Conservation (phyloP, 306 rosid species). For the Pterocarpus macrocarpus region DNA sequence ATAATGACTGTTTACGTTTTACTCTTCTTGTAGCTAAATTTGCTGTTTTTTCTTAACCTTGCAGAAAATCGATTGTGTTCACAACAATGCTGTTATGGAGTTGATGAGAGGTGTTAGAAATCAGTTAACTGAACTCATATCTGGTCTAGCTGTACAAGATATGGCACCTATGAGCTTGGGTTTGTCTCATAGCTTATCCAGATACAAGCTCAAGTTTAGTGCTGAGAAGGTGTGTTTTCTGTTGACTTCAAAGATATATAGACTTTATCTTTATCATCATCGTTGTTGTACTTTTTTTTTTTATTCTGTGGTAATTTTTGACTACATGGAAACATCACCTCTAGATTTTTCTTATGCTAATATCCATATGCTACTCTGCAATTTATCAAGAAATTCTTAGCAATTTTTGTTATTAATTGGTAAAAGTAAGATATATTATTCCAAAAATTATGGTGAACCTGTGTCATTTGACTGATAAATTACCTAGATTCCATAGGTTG, state of each 20-base stretch:
- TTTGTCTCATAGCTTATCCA: constrained; percentile 90
- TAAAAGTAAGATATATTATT: neutral
- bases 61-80: constrained; percentile 92
- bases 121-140: constrained; percentile 82
- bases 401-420: neutral
- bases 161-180: constrained; percentile 98
- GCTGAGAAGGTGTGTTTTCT: constrained; percentile 81
- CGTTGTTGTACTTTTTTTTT: neutral
- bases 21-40: neutral
- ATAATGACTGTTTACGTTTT: neutral
- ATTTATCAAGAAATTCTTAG: neutral
- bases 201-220: constrained; percentile 93
- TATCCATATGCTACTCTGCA: neutral
- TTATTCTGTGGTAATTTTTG: neutral
- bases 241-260: neutral
- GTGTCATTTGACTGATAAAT: neutral
- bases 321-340: neutral
- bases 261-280: neutral
- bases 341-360: neutral
- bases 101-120: constrained; percentile 89
- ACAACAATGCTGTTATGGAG: constrained; percentile 87
- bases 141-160: constrained; percentile 88
- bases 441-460: neutral
- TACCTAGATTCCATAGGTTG: neutral
- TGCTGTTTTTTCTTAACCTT: constrained; percentile 20